Evolutionary conservation across 2,329 filamentous ascomycete species (phyloP), one percentile per base, ranked within the genome.

Genomic region (Bipolaris bicolor): DNA sequence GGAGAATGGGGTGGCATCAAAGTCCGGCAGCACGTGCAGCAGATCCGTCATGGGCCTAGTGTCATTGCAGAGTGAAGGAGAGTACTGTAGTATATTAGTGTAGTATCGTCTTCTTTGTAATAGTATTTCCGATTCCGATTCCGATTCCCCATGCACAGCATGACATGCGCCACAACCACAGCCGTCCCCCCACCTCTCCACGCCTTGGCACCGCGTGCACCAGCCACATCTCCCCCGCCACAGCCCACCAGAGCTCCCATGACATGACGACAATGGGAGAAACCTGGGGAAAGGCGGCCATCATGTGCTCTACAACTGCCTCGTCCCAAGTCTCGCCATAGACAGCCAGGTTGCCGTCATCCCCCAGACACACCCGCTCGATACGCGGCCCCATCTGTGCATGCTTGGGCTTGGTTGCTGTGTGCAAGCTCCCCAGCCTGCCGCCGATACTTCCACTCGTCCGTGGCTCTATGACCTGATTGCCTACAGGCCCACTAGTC

Each of bases 21-120:
- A 96, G 78, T 87, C 84, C 69, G 94, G 92, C 65, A 97, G 85
- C 74, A 96, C 86, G 73, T 86, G 85, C 72, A 89, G 84, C 72
- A 98, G 87, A 85, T 98, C 94, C 60, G 88, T 92, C 91, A 96
- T 96, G 65, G 64, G 66, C 62, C 60, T 46, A 49, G 56, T 60
- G 56, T 53, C 26, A 29, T 29, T 29, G 26, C 26, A 29, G 26
- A 29, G 26, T 45, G 36, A 52, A 39, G 43, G 37, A 41, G n/a
- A 18, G 46, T 7, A 24, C 3, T 24, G 46, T 7, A 24, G 22
- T 24, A 24, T 24, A 24, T 1, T 5, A 24, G 22, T 24, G 22
- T 24, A 24, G 4, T 24, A 24, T 24, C n/a, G n/a, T n/a, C 4
- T 24, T 24, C 22, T 24, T 24, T 24, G 34, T n/a, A 24, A 26